phyloP scores from a whole-genome alignment of 176 grass and related monocot species.

The Lolium perenne region DNA sequence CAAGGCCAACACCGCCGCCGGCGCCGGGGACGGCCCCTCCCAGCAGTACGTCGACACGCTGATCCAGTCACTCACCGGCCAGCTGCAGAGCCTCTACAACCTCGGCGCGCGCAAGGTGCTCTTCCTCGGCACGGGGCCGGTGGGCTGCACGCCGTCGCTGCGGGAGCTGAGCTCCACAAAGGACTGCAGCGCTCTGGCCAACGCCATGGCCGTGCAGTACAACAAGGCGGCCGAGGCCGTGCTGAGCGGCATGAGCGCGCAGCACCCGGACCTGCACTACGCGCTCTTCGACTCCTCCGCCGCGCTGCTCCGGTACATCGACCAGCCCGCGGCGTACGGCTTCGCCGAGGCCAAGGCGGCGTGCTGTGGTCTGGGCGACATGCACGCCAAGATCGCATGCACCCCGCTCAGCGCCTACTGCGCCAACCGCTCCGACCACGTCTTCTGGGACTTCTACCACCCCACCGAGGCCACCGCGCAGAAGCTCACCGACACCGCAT shows the following conservation, averaged over 20 bases:
- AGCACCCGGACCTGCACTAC: constrained; percentile 53
- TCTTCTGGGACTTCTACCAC: constrained; percentile 92
- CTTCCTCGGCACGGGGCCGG: constrained; percentile 69
- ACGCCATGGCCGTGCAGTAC: constrained; percentile 54
- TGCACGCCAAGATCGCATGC: constrained; percentile 79
- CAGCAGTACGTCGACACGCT: constrained; percentile 60
- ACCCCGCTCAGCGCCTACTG: constrained; percentile 65
- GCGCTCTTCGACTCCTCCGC: constrained; percentile 63
- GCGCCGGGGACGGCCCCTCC: constrained; percentile 39
- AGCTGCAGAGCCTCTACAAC: constrained; percentile 71
- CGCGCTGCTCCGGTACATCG: constrained; percentile 63
- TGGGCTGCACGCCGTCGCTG: constrained; percentile 72
- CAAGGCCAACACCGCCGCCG: constrained; percentile 42
- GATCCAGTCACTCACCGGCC: constrained; percentile 53
- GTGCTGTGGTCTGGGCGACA: constrained; percentile 81
- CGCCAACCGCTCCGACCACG: constrained; percentile 55
- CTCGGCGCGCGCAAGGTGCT: constrained; percentile 69
- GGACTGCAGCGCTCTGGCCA: constrained; percentile 58
- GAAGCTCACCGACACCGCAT: constrained; percentile 47
- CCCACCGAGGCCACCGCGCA: constrained; percentile 67
- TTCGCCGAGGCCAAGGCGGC: constrained; percentile 68
- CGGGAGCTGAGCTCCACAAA: constrained; percentile 52
- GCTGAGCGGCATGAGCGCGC: constrained; percentile 39
- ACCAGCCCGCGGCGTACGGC: constrained; percentile 53
- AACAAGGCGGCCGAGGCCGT: constrained; percentile 58